Percentiles rank a stretch among this genome's conserved stretches.
Evolutionary conservation across 495 filamentous ascomycete species (phyloP).

Genomic region (Aspergillus ellipticus): DNA sequence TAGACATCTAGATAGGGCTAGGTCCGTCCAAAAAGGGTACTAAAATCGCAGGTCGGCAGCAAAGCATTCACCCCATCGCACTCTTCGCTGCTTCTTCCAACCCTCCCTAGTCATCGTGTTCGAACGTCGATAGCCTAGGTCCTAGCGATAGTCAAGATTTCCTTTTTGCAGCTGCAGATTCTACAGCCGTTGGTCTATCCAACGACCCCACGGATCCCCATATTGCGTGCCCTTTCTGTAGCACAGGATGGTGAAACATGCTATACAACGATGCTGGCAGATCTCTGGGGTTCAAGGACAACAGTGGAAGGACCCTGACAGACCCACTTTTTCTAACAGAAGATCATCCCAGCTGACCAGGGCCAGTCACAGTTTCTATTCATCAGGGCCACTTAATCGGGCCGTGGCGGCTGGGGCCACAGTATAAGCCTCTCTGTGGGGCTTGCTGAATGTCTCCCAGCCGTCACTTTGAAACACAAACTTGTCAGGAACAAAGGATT

Average conservation of each 20-base stretch:
- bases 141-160: neutral
- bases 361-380: too few species aligned
- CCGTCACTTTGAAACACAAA: too few species aligned
- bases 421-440: too few species aligned
- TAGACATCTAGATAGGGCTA: constrained; percentile 7
- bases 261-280: neutral
- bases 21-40: neutral
- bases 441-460: too few species aligned
- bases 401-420: too few species aligned
- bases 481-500: neutral
- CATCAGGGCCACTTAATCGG: too few species aligned
- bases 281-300: neutral
- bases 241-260: neutral
- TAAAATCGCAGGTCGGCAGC: neutral
- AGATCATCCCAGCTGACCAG: too few species aligned
- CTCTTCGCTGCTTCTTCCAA: neutral
- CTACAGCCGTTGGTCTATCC: neutral
- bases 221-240: neutral
- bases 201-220: neutral
- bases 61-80: neutral
- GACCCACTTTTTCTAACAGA: neutral
- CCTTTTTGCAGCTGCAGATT: neutral
- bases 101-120: neutral
- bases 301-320: neutral
- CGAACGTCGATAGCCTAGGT: neutral